A percentile compares a stretch with the other conserved stretches of the same genome.
Evolutionary conservation across 1,284 basidiomycete species (phyloP).

Genomic region (Fomitopsis betulina): DNA sequence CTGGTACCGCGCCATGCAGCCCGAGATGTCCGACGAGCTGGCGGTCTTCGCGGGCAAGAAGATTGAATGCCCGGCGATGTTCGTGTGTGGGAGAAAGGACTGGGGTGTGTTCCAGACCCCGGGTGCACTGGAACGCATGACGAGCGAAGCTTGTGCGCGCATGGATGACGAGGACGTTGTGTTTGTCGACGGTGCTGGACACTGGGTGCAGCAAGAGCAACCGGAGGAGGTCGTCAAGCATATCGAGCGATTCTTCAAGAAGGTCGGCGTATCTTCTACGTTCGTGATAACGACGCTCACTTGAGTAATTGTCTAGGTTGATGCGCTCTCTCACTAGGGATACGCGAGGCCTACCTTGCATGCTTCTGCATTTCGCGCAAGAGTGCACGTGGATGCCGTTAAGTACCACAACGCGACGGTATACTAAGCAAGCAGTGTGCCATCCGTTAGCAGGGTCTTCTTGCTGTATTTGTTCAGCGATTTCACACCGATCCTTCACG

Average conservation of each 20-base stretch:
- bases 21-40: conserved; percentile 14
- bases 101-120: conserved; percentile 58
- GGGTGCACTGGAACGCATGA: conserved; percentile 44
- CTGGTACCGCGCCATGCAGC: conserved; percentile 38
- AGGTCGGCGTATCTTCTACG: conserved; percentile 2
- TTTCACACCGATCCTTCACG: no score
- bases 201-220: conserved; percentile 53
- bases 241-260: conserved; percentile 34
- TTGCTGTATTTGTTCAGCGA: no score
- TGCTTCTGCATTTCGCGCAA: not conserved
- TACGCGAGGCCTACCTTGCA: not conserved
- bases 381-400: not conserved
- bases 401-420: not conserved
- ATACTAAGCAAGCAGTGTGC: not conserved
- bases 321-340: not conserved
- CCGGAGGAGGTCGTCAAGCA: conserved; percentile 29
- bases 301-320: not conserved
- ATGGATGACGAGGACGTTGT: conserved; percentile 41
- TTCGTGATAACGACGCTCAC: not conserved
- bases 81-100: conserved; percentile 48
- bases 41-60: conserved; percentile 29
- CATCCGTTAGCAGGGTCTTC: not conserved
- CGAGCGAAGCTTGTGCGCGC: conserved; percentile 18
- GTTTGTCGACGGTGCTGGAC: conserved; percentile 53
- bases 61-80: conserved; percentile 48